Percentiles rank a stretch among this genome's conserved stretches.
Conservation (phyloP, 129 eudicot genomes). For the Ambrosia trifida region DNA sequence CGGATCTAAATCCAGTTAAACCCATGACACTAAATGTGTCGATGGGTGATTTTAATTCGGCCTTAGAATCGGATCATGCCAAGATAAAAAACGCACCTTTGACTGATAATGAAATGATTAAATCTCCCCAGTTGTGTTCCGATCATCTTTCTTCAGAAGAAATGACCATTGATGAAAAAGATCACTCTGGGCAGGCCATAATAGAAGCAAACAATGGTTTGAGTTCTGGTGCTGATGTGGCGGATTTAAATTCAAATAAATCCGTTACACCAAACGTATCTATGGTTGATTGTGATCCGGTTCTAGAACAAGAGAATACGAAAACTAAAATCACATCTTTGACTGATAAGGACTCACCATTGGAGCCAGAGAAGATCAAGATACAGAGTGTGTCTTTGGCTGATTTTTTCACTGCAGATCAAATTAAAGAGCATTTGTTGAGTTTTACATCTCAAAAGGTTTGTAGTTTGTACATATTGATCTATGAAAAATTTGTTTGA, state of each 20-base stretch:
- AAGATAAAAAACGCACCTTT: constrained; percentile 37
- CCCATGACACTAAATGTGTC: constrained; percentile 34
- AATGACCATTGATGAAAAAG: constrained; percentile 16
- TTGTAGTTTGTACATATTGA: constrained; percentile 25
- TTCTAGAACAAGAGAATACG: constrained; percentile 31
- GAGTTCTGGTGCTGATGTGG: constrained; percentile 21
- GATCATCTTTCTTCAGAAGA: constrained; percentile 21
- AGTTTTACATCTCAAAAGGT: constrained; percentile 60
- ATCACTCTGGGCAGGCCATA: constrained; percentile 17
- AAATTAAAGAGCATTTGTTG: constrained; percentile 53
- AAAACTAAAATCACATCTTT: constrained; percentile 38
- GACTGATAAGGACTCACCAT: constrained; percentile 26
- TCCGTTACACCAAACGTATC: constrained; percentile 37
- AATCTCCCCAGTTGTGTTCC: neutral
- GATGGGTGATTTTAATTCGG: constrained; percentile 25
- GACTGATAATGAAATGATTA: constrained; percentile 20
- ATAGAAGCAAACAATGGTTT: constrained; percentile 26
- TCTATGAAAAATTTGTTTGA: neutral
- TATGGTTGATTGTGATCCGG: constrained; percentile 28
- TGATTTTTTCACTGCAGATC: constrained; percentile 58
- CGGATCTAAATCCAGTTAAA: constrained; percentile 26
- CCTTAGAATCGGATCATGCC: constrained; percentile 30
- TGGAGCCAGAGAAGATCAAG: constrained; percentile 45
- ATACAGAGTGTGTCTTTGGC: constrained; percentile 53
- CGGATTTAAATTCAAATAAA: constrained; percentile 29